Conservation (phyloP, 129 eudicot genomes). For the Centella asiatica region DNA sequence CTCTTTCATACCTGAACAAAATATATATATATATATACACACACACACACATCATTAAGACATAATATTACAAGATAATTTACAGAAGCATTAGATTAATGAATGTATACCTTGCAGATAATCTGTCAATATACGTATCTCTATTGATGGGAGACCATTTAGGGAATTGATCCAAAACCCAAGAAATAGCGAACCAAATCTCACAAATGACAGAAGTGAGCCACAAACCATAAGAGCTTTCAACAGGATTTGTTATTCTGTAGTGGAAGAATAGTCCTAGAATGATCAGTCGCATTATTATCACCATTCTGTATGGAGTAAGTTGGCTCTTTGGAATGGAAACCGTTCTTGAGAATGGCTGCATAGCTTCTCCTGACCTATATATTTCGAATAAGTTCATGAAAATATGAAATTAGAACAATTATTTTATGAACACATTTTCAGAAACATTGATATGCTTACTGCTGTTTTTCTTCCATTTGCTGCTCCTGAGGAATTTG, state of each 20-base stretch:
- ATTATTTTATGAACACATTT: no score
- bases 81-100: no score
- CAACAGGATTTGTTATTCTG: constrained; percentile 93
- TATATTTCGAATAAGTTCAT: no score
- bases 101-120: constrained; percentile 60
- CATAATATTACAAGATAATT: background rate
- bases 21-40: no score
- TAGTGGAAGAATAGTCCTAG: constrained; percentile 82
- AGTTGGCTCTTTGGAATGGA: constrained; percentile 82
- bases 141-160: constrained; percentile 89
- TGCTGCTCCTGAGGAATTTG: constrained; percentile 71
- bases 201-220: constrained; percentile 97
- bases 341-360: constrained; percentile 72
- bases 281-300: constrained; percentile 70
- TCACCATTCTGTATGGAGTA: constrained; percentile 67
- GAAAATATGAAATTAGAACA: no score
- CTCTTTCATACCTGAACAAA: constrained; percentile 90
- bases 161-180: constrained; percentile 99
- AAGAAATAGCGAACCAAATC: constrained; percentile 94
- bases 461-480: constrained; percentile 77
- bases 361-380: constrained; percentile 63
- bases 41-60: no score
- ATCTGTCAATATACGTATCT: constrained; percentile 56
- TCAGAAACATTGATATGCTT: no score
- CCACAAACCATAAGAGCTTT: constrained; percentile 86